phyloP scores from a whole-genome alignment of 2,329 filamentous ascomycete species.

The Aspergillus sp. region DNA sequence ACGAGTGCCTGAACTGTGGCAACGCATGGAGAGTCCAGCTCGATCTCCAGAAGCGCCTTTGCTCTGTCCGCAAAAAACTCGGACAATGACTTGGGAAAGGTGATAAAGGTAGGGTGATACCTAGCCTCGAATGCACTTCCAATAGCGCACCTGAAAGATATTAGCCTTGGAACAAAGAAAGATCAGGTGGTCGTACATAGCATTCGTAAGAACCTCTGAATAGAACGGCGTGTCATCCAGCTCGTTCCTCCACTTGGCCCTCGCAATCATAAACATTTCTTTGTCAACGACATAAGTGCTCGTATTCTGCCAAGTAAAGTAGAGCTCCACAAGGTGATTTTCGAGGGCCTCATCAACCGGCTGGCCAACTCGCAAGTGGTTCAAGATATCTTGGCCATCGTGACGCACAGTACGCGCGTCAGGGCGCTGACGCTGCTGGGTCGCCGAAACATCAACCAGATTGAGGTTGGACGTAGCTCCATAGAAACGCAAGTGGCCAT shows the following conservation, averaged over 20 bases:
- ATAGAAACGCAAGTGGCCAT: constrained; percentile 46
- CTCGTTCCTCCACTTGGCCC: constrained; percentile 36
- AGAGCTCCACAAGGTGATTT: constrained; percentile 46
- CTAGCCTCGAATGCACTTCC: constrained; percentile 45
- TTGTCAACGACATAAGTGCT: constrained; percentile 47
- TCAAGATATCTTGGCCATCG: constrained; percentile 41
- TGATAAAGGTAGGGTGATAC: constrained; percentile 44
- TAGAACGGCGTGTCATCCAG: constrained; percentile 41
- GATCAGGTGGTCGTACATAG: constrained; percentile 27
- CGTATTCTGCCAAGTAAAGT: constrained; percentile 51
- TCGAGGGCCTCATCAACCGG: constrained; percentile 42
- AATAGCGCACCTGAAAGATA: constrained; percentile 36
- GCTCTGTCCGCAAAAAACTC: constrained; percentile 43
- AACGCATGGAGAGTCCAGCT: constrained; percentile 49
- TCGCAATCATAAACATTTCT: constrained; percentile 38
- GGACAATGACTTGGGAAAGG: constrained; percentile 35
- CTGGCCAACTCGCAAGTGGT: constrained; percentile 43
- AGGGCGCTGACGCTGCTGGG: constrained; percentile 32
- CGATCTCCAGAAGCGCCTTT: constrained; percentile 47
- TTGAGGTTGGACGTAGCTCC: constrained; percentile 47
- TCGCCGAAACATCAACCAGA: constrained; percentile 39
- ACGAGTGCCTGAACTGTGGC: constrained; percentile 50
- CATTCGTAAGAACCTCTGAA: constrained; percentile 42
- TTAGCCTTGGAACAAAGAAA: neutral
- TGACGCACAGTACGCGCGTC: constrained; percentile 39